A percentile compares a stretch with the other conserved stretches of the same genome.
These are phyloP conservation scores for Biscutella laevigata DNA, from an alignment of 441 rosid genomes.

Conservation along the genomic window DNA sequence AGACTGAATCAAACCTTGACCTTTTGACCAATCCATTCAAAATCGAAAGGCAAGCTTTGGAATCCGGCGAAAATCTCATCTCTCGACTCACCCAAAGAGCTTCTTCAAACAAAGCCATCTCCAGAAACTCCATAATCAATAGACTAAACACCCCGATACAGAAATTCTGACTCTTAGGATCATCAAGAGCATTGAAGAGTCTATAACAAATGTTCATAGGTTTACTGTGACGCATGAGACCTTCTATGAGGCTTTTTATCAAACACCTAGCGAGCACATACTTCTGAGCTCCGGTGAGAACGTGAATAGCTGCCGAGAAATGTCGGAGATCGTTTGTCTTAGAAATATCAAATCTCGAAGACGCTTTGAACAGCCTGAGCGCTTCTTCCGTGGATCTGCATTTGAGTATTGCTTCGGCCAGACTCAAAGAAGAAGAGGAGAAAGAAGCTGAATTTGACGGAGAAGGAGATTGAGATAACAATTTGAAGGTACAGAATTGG, in stretches of 20 bases:
- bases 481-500: conserved; percentile 13
- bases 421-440: conserved; percentile 17
- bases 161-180: conserved; percentile 23
- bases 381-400: conserved; percentile 37
- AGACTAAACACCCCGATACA: conserved; percentile 43
- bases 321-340: conserved; percentile 24
- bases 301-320: conserved; percentile 30
- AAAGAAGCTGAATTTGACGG: conserved; percentile 15
- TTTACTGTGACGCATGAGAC: conserved; percentile 31
- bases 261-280: conserved; percentile 51
- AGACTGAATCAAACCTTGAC: conserved; percentile 35
- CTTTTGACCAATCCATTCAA: conserved; percentile 44
- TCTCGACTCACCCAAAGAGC: conserved; percentile 47
- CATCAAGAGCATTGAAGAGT: conserved; percentile 37
- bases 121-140: conserved; percentile 42
- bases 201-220: conserved; percentile 22
- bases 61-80: conserved; percentile 32
- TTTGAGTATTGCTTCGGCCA: conserved; percentile 31
- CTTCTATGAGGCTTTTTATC: conserved; percentile 53
- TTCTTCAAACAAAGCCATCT: conserved; percentile 46
- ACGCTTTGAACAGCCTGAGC: conserved; percentile 30
- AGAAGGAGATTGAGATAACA: background rate
- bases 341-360: conserved; percentile 18
- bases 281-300: conserved; percentile 28
- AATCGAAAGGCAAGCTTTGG: conserved; percentile 42